Conservation (phyloP, 164 flowering plant species). For the Magnolia sinica region DNA sequence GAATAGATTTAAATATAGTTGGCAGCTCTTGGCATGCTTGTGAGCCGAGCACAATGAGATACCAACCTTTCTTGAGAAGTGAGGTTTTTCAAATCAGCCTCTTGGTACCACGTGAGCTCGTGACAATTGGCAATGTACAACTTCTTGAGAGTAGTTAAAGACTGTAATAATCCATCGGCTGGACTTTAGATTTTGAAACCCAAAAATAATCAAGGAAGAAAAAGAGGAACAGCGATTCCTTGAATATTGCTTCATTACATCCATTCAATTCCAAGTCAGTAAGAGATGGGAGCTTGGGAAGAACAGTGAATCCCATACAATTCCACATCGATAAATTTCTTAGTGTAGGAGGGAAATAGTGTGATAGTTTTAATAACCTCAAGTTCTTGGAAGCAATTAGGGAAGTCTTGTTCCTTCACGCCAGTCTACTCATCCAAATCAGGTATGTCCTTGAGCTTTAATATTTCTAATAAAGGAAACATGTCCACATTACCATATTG, state of each 20-base stretch:
- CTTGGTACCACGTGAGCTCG: background rate
- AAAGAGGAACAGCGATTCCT: background rate
- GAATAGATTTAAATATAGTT: background rate
- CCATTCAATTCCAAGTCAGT: background rate
- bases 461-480: constrained; percentile 6
- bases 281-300: background rate
- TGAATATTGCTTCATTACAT: background rate
- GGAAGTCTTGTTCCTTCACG: constrained; percentile 4
- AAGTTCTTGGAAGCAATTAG: background rate
- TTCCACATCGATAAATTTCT: too few relatives aligned
- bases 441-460: background rate
- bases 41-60: constrained; percentile 1
- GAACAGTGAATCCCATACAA: background rate
- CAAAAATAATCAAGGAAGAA: background rate
- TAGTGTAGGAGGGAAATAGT: background rate
- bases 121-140: background rate
- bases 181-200: background rate
- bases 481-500: background rate
- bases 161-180: background rate
- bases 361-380: background rate
- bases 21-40: background rate
- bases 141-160: background rate
- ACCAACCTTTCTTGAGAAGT: background rate
- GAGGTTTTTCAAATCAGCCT: background rate
- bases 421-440: background rate